Evolutionary conservation across 306 rosid genomes (phyloP), one percentile per base, ranked within the genome.

Genomic region (Malus sieversii): DNA sequence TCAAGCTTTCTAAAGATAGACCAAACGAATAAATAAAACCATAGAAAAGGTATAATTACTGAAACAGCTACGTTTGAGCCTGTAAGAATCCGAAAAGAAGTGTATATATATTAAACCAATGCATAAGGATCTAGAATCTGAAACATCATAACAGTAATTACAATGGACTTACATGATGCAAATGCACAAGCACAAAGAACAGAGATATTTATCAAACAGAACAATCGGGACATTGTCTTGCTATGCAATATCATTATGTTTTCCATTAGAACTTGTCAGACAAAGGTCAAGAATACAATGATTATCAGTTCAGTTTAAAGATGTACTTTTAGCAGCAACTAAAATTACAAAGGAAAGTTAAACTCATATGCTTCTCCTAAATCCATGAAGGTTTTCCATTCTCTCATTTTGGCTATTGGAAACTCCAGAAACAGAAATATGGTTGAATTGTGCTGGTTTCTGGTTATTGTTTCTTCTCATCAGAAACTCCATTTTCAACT

Each of bases 401-500:
- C 8, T 23, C 38, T 4, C 3, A 9, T 66, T 33, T 33, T 65
- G 45, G 25, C 46, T 20, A 29, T n/a, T 8, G 51, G 27, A 4
- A 35, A 38, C 70, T 35, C 16, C 48, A 19, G 8, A 33, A 20
- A 75, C 64, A 72, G 15, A 51, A 78, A 80, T 33, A 72, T 51
- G 72, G 77, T 79, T 16, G 75, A 77, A 66, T 22, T 46, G 38
- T 20, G 23, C 81, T 40, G 8, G 59, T 71, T 75, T 18, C 63
- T 66, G 62, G 66, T 78, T 80, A 82, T 35, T 82, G 68, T 77
- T 90, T 89, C 81, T 89, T 95, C 84, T 88, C 97, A n/a, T 35
- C 81, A 7, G 92, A 77, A 19, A 70, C 93, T 76, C 84, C 92
- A 75, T 89, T 90, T 78, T 89, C 97, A 57, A 79, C 86, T 78